These are phyloP conservation scores for Aspergillus flavus DNA, from an alignment of 2,329 filamentous ascomycete genomes.

Conservation along the genomic window DNA sequence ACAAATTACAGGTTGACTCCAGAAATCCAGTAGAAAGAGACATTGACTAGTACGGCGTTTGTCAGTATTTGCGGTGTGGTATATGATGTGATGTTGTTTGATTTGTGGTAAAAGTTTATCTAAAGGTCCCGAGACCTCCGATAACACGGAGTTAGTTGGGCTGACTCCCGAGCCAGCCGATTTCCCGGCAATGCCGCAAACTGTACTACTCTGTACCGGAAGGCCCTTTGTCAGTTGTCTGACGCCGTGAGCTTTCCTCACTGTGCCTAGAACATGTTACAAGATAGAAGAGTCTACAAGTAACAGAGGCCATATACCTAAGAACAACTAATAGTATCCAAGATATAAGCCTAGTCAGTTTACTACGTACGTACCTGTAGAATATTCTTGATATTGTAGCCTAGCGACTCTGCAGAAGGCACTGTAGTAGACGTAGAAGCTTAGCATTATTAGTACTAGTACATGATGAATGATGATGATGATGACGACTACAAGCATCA, in stretches of 20 bases:
- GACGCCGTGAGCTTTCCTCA: background rate
- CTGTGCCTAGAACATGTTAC: background rate
- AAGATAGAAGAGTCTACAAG: background rate
- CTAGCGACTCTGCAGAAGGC: background rate
- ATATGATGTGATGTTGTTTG: background rate
- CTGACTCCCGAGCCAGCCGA: background rate
- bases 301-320: background rate
- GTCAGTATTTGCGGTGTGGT: background rate
- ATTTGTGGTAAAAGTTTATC: background rate
- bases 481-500: conserved; percentile 1
- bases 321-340: background rate
- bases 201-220: background rate
- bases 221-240: background rate
- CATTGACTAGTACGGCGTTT: background rate
- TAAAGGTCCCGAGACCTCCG: background rate
- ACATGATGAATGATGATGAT: background rate
- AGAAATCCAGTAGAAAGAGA: background rate
- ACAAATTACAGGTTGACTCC: too few species aligned
- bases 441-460: background rate
- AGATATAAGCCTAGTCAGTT: background rate
- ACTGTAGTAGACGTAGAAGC: background rate
- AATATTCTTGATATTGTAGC: background rate
- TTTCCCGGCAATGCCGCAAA: background rate
- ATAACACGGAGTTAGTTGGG: background rate
- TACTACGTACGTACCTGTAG: background rate